Percentiles rank a stretch among this genome's conserved stretches.
These are phyloP conservation scores for Phytophthora multivora DNA, from an alignment of 352 stramenopile genomes.

Conservation along the genomic window DNA sequence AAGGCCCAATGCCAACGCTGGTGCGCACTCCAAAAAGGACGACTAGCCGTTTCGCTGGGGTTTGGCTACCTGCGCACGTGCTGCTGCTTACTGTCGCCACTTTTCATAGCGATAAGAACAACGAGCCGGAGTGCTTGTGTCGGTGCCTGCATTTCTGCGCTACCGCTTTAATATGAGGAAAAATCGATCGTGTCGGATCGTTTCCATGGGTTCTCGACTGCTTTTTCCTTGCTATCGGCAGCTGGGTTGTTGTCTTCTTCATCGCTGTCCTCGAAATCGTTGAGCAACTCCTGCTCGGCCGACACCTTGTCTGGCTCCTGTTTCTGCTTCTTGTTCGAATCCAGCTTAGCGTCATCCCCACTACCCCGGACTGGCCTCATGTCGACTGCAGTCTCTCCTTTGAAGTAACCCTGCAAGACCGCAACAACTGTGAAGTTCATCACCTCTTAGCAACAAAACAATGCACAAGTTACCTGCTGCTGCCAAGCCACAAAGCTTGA, in stretches of 20 bases:
- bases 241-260: slow-evolving; percentile 45
- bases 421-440: slow-evolving; percentile 2
- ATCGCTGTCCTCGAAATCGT: slow-evolving; percentile 88
- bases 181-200: slow-evolving; percentile 82
- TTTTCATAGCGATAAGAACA: slow-evolving; percentile 6
- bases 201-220: slow-evolving; percentile 50
- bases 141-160: slow-evolving; percentile 22
- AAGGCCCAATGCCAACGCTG: slow-evolving; percentile 26
- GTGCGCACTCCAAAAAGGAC: slow-evolving; percentile 62
- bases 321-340: slow-evolving; percentile 30
- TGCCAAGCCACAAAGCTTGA: slow-evolving; percentile 80
- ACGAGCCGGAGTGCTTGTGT: background rate
- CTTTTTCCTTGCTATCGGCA: slow-evolving; percentile 15
- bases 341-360: slow-evolving; percentile 2
- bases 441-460: slow-evolving; percentile 1
- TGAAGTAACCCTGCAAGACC: slow-evolving; percentile 74
- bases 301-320: slow-evolving; percentile 46
- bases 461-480: slow-evolving; percentile 50
- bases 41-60: slow-evolving; percentile 33
- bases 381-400: slow-evolving; percentile 69
- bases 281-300: slow-evolving; percentile 78
- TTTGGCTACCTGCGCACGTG: background rate
- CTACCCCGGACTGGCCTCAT: slow-evolving; percentile 54
- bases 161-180: slow-evolving; percentile 48
- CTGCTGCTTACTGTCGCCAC: background rate